Evolutionary conservation across 345 rosid genomes (phyloP).

Genomic region (Microcos paniculata): DNA sequence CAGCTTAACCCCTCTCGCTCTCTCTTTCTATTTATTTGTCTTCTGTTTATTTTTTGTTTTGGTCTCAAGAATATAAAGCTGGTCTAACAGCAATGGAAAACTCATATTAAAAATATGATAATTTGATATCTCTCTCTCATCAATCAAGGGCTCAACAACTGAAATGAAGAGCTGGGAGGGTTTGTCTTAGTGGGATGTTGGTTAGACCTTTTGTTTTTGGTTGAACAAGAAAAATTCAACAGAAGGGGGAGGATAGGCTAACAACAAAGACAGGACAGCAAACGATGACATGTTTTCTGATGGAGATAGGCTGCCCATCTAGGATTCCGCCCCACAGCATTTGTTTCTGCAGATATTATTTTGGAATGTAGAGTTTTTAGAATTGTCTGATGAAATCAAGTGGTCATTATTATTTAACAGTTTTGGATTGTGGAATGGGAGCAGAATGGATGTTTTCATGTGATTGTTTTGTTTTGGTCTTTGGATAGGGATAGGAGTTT

Average conservation of each 20-base stretch:
- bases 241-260: background rate
- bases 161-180: background rate
- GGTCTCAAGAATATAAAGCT: background rate
- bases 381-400: background rate
- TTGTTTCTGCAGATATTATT: background rate
- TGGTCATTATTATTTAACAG: background rate
- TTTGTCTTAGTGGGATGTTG: background rate
- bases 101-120: background rate
- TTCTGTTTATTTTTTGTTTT: background rate
- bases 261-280: slow-evolving; percentile 25
- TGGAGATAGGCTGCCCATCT: background rate
- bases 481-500: background rate
- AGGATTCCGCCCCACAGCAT: background rate
- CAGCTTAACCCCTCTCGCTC: slow-evolving; percentile 17
- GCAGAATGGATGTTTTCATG: background rate
- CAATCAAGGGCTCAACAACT: slow-evolving; percentile 24
- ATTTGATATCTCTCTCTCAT: slow-evolving; percentile 7
- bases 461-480: background rate
- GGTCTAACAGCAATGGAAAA: background rate
- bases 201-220: background rate
- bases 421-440: background rate
- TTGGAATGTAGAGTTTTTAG: background rate
- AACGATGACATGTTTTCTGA: slow-evolving; percentile 17
- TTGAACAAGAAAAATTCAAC: slow-evolving; percentile 22
- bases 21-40: background rate